phyloP scores from a whole-genome alignment of 2,329 filamentous ascomycete genomes.

The Alternaria sp. region DNA sequence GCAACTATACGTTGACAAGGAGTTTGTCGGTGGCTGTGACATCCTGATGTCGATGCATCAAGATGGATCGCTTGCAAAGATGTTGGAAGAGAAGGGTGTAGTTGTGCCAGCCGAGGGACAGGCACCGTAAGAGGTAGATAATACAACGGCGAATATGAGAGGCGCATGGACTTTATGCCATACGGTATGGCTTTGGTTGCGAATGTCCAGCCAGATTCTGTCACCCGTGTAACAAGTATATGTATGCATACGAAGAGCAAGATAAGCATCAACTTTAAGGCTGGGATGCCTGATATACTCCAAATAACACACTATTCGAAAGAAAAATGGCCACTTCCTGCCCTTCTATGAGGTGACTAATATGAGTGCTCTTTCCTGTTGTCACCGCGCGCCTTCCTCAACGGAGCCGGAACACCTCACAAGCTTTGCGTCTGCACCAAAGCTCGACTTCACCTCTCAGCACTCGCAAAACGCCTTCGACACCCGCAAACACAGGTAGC shows the following conservation, averaged over 20 bases:
- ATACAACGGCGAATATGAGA: background rate
- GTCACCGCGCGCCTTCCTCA: slow-evolving; percentile 10
- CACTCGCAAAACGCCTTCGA: background rate
- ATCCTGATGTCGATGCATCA: slow-evolving; percentile 98
- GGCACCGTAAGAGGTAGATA: slow-evolving; percentile 21
- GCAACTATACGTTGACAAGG: slow-evolving; percentile 92
- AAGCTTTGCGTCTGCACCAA: slow-evolving; percentile 1
- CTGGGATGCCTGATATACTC: background rate
- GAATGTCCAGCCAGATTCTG: background rate
- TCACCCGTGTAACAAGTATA: slow-evolving; percentile 4
- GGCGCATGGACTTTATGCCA: background rate
- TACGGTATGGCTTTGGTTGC: background rate
- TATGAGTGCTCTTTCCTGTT: background rate
- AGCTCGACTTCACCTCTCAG: background rate
- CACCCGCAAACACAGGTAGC: background rate
- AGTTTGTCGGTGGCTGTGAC: slow-evolving; percentile 97
- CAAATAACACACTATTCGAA: background rate
- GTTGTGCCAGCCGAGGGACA: slow-evolving; percentile 61
- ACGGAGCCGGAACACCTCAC: slow-evolving; percentile 3
- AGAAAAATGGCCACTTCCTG: background rate
- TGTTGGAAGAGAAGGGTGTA: slow-evolving; percentile 92
- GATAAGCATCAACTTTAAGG: background rate
- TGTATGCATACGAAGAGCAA: background rate
- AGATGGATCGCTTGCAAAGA: slow-evolving; percentile 87
- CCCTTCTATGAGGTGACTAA: background rate